phyloP scores from a whole-genome alignment of 192 early-diverging fungal species.

The Coemansia sp. region DNA sequence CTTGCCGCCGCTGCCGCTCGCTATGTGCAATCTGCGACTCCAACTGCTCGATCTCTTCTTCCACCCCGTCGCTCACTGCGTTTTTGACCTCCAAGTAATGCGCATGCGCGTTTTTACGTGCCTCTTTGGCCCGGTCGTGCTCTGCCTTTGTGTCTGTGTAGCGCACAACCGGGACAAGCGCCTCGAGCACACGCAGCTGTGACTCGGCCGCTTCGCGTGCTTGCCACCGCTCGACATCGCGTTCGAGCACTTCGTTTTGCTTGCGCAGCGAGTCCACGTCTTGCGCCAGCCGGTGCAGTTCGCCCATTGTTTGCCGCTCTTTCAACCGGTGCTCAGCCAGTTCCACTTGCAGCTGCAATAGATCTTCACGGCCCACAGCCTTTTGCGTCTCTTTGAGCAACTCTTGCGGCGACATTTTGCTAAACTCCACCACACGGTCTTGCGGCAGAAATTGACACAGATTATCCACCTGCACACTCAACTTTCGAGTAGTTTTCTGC shows the following conservation, averaged over 20 bases:
- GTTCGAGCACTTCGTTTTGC: constrained; percentile 69
- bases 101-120: constrained; percentile 33
- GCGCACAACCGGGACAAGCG: constrained; percentile 62
- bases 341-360: constrained; percentile 66
- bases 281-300: constrained; percentile 54
- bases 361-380: constrained; percentile 71
- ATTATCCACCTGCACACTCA: constrained; percentile 94
- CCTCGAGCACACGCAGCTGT: constrained; percentile 61
- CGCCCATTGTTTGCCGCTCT: constrained; percentile 53
- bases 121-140: constrained; percentile 57
- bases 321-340: constrained; percentile 61
- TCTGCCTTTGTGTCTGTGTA: constrained; percentile 61
- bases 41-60: constrained; percentile 39
- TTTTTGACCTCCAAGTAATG: constrained; percentile 41
- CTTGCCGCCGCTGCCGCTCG: constrained; percentile 15
- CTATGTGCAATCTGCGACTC: constrained; percentile 21
- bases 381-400: constrained; percentile 82
- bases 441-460: constrained; percentile 98
- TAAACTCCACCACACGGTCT: constrained; percentile 91
- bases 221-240: constrained; percentile 72
- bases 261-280: constrained; percentile 65
- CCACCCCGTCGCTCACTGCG: constrained; percentile 11
- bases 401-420: constrained; percentile 76
- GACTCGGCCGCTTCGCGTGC: constrained; percentile 68
- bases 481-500: constrained; percentile 55